A percentile compares a stretch with the other conserved stretches of the same genome.
Conservation (phyloP, 805 yeast genomes). For the Ogataea trehalophila region DNA sequence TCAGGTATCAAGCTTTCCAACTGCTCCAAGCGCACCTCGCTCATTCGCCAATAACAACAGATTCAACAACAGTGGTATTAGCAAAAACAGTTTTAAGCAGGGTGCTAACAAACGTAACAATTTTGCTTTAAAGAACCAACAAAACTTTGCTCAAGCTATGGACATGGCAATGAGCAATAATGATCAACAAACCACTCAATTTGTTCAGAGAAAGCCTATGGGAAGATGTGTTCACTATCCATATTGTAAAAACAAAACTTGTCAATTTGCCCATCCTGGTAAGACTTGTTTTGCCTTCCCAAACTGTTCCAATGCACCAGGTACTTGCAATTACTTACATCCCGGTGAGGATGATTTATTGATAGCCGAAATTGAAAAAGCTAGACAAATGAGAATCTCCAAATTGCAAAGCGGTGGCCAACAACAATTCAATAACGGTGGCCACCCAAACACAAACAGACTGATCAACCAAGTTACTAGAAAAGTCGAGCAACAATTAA, state of each 20-base stretch:
- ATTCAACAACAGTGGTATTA: not conserved
- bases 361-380: slow-evolving; percentile 61
- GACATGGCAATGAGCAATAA: slow-evolving; percentile 28
- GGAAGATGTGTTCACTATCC: slow-evolving; percentile 73
- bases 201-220: slow-evolving; percentile 45
- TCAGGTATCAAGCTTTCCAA: not conserved
- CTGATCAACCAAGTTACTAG: slow-evolving; percentile 29
- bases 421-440: slow-evolving; percentile 12
- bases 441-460: slow-evolving; percentile 31
- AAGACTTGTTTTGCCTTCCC: slow-evolving; percentile 71
- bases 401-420: slow-evolving; percentile 13
- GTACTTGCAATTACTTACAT: slow-evolving; percentile 79
- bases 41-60: slow-evolving; percentile 8
- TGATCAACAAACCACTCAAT: slow-evolving; percentile 23
- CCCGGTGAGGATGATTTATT: slow-evolving; percentile 79
- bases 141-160: slow-evolving; percentile 39
- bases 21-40: slow-evolving; percentile 21
- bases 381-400: slow-evolving; percentile 32
- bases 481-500: slow-evolving; percentile 31
- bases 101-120: slow-evolving; percentile 4
- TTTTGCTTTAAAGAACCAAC: slow-evolving; percentile 35
- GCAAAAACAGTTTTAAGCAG: not conserved
- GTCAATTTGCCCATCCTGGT: slow-evolving; percentile 78
- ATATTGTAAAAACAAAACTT: slow-evolving; percentile 58
- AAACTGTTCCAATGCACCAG: slow-evolving; percentile 71